Percentiles rank a stretch among this genome's conserved stretches.
Evolutionary conservation across 345 rosid genomes (phyloP).

Genomic region (Hevea brasiliensis): DNA sequence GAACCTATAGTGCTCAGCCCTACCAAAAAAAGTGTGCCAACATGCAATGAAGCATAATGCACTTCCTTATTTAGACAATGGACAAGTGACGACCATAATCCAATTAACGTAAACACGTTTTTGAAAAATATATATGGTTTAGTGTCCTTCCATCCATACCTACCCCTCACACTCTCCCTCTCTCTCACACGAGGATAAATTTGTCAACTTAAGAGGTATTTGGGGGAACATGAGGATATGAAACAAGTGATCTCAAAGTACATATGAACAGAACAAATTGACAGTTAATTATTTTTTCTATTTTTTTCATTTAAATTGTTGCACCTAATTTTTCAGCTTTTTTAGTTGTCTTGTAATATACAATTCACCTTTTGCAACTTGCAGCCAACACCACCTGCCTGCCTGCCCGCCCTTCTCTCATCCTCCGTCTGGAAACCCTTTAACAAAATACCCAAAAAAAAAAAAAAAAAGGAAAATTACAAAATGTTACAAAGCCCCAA

Average conservation of each 20-base stretch:
- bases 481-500: constrained; percentile 64
- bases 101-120: neutral
- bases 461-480: constrained; percentile 4
- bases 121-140: too few species aligned
- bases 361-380: constrained; percentile 44
- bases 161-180: too few species aligned
- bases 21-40: neutral
- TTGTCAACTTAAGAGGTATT: constrained; percentile 17
- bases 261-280: constrained; percentile 18
- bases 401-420: constrained; percentile 8
- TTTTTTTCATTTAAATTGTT: constrained; percentile 13
- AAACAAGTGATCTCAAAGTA: neutral
- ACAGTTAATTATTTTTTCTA: constrained; percentile 23
- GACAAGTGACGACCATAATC: neutral
- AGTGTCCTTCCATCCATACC: too few species aligned
- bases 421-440: neutral
- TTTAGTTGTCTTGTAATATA: constrained; percentile 45
- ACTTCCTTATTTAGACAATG: neutral
- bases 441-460: constrained; percentile 17
- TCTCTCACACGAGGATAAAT: neutral
- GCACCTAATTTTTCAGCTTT: constrained; percentile 40
- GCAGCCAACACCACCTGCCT: constrained; percentile 31
- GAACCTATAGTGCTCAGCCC: too few species aligned
- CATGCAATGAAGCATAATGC: neutral
- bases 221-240: neutral